These are phyloP conservation scores for Salvia miltiorrhiza DNA, from an alignment of 257 asterid species.

Conservation along the genomic window DNA sequence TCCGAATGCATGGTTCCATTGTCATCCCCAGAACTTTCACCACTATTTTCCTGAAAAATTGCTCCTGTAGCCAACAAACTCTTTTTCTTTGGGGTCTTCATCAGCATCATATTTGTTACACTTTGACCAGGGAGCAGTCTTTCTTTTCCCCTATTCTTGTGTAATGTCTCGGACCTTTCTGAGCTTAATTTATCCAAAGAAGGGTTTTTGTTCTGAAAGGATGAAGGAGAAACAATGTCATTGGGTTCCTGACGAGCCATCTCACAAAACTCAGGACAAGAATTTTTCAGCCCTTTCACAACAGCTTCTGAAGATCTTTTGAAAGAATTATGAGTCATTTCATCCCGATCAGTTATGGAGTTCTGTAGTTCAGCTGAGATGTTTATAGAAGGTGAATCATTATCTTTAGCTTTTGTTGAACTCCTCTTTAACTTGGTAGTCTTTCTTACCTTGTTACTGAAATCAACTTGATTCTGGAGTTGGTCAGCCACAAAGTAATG, in stretches of 20 bases:
- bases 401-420: conserved; percentile 16
- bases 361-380: conserved; percentile 26
- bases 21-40: conserved; percentile 58
- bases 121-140: conserved; percentile 22
- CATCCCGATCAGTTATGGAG: conserved; percentile 20
- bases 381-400: conserved; percentile 32
- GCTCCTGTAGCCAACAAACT: conserved; percentile 40
- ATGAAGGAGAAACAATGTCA: conserved; percentile 22
- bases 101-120: conserved; percentile 22
- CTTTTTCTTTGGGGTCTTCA: conserved; percentile 34
- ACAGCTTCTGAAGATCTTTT: conserved; percentile 23
- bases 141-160: conserved; percentile 22
- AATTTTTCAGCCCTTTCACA: conserved; percentile 27
- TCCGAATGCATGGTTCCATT: conserved; percentile 38
- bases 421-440: conserved; percentile 21
- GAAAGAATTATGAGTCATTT: conserved; percentile 13
- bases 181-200: conserved; percentile 36
- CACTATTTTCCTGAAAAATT: conserved; percentile 41
- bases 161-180: conserved; percentile 26
- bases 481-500: conserved; percentile 45
- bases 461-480: conserved; percentile 29
- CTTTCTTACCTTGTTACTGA: conserved; percentile 21
- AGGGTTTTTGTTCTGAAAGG: conserved; percentile 23
- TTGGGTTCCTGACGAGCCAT: conserved; percentile 22
- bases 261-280: conserved; percentile 25